Percentiles rank a stretch among this genome's conserved stretches.
Conservation (phyloP, 305 asterid genomes). For the Solanum hybrid region DNA sequence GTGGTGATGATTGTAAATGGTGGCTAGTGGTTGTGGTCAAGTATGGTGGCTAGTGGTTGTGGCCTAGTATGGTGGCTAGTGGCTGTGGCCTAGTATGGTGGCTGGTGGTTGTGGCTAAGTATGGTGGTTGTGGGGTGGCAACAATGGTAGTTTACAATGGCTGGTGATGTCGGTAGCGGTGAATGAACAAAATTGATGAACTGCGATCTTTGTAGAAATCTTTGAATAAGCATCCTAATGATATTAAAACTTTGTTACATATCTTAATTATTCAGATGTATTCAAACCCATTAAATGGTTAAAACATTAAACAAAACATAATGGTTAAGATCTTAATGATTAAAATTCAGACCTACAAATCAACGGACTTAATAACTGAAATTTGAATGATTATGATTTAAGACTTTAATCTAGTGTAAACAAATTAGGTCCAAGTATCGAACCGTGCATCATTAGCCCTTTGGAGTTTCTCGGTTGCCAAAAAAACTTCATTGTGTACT, state of each 20-base stretch:
- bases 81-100: not conserved
- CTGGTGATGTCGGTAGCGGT: not conserved
- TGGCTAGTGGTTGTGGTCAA: not conserved
- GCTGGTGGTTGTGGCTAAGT: not conserved
- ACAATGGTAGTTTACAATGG: not conserved
- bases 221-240: not conserved
- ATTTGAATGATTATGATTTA: not conserved
- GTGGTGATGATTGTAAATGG: not conserved
- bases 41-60: not conserved
- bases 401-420: not conserved
- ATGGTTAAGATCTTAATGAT: not conserved
- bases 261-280: not conserved
- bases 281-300: not conserved
- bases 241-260: not conserved
- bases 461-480: not conserved
- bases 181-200: not conserved
- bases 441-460: not conserved
- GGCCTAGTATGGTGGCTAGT: not conserved
- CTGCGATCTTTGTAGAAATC: not conserved
- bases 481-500: not conserved
- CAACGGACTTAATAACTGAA: not conserved
- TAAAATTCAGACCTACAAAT: not conserved
- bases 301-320: not conserved
- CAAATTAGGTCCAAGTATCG: not conserved
- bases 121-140: not conserved